phyloP scores from a whole-genome alignment of 75 land plant genomes.

The Picea sitchensis region DNA sequence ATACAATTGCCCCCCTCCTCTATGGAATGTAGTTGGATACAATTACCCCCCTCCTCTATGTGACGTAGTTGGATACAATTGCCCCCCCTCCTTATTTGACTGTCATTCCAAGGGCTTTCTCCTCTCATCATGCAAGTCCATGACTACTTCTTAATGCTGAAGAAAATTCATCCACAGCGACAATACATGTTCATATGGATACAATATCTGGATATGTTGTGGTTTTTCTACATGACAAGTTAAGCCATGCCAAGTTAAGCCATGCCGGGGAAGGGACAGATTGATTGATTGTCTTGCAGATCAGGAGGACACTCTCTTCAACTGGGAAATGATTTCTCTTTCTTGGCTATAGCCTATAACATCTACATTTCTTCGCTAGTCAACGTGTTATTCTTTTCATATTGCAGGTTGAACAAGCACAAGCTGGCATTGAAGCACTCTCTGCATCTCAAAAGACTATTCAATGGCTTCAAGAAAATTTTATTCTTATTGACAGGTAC shows the following conservation, averaged over 20 bases:
- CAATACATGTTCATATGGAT: not conserved
- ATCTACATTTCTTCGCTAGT: too few relatives aligned
- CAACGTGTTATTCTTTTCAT: not conserved
- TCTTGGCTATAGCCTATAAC: too few relatives aligned
- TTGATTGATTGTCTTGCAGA: not conserved
- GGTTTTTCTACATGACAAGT: not conserved
- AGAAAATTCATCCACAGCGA: too few relatives aligned
- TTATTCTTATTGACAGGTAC: conserved; percentile 86
- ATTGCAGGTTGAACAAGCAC: conserved; percentile 93
- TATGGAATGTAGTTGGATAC: too few relatives aligned
- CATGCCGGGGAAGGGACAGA: not conserved
- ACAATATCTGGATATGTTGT: not conserved
- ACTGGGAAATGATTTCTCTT: too few relatives aligned
- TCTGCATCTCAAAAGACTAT: conserved; percentile 70
- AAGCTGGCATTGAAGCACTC: conserved; percentile 83
- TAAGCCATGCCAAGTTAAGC: not conserved
- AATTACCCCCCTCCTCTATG: too few relatives aligned
- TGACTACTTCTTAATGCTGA: too few relatives aligned
- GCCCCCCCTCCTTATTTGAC: too few relatives aligned
- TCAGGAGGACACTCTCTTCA: not conserved
- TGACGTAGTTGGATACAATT: too few relatives aligned
- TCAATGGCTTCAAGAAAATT: conserved; percentile 70
- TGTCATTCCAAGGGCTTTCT: too few relatives aligned
- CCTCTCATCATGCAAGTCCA: too few relatives aligned
- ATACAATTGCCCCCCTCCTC: too few relatives aligned